Percentiles rank a stretch among this genome's conserved stretches.
Evolutionary conservation across 2,329 filamentous ascomycete species (phyloP).

Genomic region (Phoma herbarum): DNA sequence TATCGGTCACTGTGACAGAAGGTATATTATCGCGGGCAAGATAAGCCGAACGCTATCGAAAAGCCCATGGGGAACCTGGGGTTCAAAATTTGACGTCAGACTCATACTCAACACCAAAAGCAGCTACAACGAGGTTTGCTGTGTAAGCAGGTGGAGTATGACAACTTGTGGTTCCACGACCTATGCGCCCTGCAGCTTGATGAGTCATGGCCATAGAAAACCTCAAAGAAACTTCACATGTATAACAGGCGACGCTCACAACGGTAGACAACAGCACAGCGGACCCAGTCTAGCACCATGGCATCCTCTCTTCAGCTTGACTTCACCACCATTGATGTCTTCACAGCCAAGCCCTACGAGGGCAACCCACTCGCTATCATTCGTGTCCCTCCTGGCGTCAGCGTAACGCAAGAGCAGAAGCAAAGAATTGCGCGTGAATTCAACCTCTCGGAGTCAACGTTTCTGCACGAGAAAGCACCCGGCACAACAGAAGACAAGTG

Average conservation of each 20-base stretch:
- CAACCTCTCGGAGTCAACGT: constrained; percentile 67
- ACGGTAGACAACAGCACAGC: background rate
- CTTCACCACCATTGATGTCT: constrained; percentile 57
- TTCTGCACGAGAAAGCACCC: constrained; percentile 55
- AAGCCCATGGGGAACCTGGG: background rate
- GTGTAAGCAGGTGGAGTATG: background rate
- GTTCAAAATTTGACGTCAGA: constrained; percentile 1
- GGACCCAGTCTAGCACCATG: constrained; percentile 19
- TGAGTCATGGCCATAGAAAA: constrained; percentile 13
- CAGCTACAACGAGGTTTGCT: background rate
- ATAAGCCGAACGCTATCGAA: background rate
- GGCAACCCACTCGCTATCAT: constrained; percentile 68
- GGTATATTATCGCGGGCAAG: background rate
- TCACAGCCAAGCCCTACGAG: constrained; percentile 57
- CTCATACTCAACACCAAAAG: constrained; percentile 3
- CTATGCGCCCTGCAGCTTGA: constrained; percentile 14
- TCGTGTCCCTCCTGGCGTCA: constrained; percentile 51
- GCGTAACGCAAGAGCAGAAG: constrained; percentile 59
- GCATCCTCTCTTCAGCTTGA: constrained; percentile 34
- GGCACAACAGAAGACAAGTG: constrained; percentile 43
- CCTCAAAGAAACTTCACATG: background rate
- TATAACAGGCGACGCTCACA: background rate
- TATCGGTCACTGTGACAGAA: background rate
- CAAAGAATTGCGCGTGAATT: constrained; percentile 65
- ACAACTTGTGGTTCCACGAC: background rate